Percentiles rank a stretch among this genome's conserved stretches.
phyloP scores from a whole-genome alignment of 2,329 filamentous ascomycete species.

The Sporothrix euskadiensis region DNA sequence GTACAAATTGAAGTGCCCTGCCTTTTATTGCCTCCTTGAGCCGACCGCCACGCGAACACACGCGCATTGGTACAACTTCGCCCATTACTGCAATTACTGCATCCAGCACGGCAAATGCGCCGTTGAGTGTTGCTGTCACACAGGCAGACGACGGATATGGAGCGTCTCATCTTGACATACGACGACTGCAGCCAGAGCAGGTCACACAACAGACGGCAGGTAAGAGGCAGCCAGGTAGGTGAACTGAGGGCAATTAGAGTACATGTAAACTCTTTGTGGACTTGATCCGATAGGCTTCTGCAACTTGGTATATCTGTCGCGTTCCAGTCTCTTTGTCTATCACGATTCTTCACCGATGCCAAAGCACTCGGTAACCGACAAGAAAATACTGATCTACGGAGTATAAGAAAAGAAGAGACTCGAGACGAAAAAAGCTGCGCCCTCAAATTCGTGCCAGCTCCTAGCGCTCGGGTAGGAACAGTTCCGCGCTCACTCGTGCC shows the following conservation, averaged over 20 bases:
- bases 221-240: neutral
- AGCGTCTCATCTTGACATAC: neutral
- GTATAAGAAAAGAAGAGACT: neutral
- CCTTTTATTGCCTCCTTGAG: conserved; percentile 11
- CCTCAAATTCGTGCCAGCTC: neutral
- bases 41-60: conserved; percentile 5
- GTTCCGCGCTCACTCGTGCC: neutral
- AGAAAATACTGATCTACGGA: neutral
- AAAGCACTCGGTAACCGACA: neutral
- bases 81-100: no score
- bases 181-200: neutral
- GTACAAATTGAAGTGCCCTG: neutral
- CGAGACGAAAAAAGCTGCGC: neutral
- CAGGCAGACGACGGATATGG: neutral
- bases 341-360: neutral
- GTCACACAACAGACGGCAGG: conserved; percentile 5
- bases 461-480: neutral
- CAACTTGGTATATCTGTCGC: neutral
- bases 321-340: neutral
- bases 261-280: neutral
- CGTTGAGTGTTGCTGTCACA: neutral
- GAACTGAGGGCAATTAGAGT: neutral
- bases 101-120: neutral
- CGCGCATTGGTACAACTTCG: neutral
- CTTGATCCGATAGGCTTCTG: neutral